Base-by-base conservation (phyloP, 108 stramenopile genomes). In the Schizochytrium sp. region DNA sequence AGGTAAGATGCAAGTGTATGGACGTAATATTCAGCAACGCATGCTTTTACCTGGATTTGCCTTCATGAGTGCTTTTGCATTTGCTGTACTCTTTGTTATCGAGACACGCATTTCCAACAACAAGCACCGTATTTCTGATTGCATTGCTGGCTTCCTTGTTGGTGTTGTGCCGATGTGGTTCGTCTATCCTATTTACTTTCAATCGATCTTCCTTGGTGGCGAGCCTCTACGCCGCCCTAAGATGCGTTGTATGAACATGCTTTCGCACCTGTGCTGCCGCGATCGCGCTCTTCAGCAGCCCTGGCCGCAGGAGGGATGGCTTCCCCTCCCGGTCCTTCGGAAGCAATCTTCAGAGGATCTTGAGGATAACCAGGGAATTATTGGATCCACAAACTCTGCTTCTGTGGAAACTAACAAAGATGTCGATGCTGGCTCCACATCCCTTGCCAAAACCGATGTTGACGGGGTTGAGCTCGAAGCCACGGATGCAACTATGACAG, bases 291-390 rank as follows among this genome's bases (percentile, higher is more conserved):
- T 69, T 7, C 64, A 69, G 3, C 64, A 69, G 64, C 64, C 64
- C 5, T 69, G 64, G 64, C 64, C 64, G 12, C 64, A 69, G 64
- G 64, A 69, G 64, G 64, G 64, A 12, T 69, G 64, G 64, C 64
- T 69, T 15, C 64, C 64, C 8, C 64, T 69, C 5, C 64, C 64
- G 42, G 44, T 69, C 42, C 44, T 69, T 44, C 40, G 44, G 42
- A 44, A 12, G 0, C 42, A 69, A n/a, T 2, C 19, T n/a, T n/a
- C 19, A 17, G 1, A n/a, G 59, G 28, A 60, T 28, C 28, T 28
- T n/a, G 59, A 60, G 59, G 59, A n/a, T 2, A n/a, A 17, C 59
- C 17, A 17, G 59, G 59, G 59, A n/a, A n/a, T n/a, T 60, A 1
- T 60, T 17, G 59, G 19, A n/a, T 60, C 59, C 59, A 60, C 17